These are phyloP conservation scores for Populus nigra DNA, from an alignment of 345 rosid genomes.

Conservation along the genomic window DNA sequence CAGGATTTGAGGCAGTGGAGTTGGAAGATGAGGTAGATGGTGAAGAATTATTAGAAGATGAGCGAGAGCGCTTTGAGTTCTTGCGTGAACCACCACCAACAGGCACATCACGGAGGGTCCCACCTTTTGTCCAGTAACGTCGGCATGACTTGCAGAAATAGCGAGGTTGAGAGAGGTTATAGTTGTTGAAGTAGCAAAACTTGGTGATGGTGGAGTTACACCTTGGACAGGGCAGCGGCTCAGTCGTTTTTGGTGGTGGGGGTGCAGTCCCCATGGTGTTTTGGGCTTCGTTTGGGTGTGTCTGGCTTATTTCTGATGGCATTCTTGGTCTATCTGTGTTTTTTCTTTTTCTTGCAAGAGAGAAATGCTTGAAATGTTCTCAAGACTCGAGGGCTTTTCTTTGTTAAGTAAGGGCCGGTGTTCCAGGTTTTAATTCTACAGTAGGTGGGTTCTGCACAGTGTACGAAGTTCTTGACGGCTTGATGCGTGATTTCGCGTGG, in stretches of 20 bases:
- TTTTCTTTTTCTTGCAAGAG: neutral
- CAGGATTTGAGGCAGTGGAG: slow-evolving; percentile 3
- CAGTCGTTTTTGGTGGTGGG: slow-evolving; percentile 32
- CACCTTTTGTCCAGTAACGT: slow-evolving; percentile 75
- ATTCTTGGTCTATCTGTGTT: slow-evolving; percentile 13
- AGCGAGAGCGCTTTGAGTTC: slow-evolving; percentile 48
- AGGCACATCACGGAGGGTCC: slow-evolving; percentile 65
- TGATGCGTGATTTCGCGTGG: slow-evolving; percentile 13
- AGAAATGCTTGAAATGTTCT: neutral
- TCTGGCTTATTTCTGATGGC: slow-evolving; percentile 36
- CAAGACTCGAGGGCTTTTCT: neutral
- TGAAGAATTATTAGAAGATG: slow-evolving; percentile 13
- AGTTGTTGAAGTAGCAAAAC: slow-evolving; percentile 71
- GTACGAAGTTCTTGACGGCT: neutral
- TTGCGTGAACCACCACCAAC: slow-evolving; percentile 66
- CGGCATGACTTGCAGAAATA: slow-evolving; percentile 69
- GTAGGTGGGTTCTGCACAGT: slow-evolving; percentile 3
- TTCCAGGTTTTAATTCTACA: neutral
- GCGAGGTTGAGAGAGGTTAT: slow-evolving; percentile 65
- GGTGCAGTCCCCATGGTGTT: slow-evolving; percentile 12
- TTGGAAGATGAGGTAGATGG: slow-evolving; percentile 26
- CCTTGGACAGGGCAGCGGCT: slow-evolving; percentile 55
- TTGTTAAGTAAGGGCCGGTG: neutral
- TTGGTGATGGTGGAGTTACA: slow-evolving; percentile 55
- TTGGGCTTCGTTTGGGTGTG: slow-evolving; percentile 14